These are phyloP conservation scores for Solanum hybrid DNA, from an alignment of 305 asterid species.

Conservation along the genomic window DNA sequence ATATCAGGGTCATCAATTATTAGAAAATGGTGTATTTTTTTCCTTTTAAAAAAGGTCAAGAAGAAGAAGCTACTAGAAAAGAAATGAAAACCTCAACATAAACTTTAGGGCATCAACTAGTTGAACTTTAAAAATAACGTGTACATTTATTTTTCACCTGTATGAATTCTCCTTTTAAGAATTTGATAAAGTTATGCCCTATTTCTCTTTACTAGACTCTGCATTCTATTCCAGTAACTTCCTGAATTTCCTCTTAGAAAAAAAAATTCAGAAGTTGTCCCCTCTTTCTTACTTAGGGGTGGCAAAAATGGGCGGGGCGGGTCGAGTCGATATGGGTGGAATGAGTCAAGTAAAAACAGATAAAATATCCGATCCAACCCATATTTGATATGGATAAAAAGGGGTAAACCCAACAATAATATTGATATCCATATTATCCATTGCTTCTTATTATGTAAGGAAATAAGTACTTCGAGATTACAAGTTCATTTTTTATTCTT, in stretches of 20 bases:
- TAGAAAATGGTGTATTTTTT: background rate
- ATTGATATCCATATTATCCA: background rate
- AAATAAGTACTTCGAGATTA: background rate
- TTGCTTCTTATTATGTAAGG: background rate
- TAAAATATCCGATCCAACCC: background rate
- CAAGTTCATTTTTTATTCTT: background rate
- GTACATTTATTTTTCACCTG: background rate
- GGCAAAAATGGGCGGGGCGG: background rate
- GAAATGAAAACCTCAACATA: background rate
- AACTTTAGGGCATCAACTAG: background rate
- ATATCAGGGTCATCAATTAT: conserved; percentile 5
- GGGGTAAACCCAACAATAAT: background rate
- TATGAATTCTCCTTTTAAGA: background rate
- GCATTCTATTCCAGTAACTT: background rate
- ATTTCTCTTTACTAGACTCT: background rate
- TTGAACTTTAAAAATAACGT: background rate
- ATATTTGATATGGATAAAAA: background rate
- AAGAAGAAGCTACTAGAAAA: background rate
- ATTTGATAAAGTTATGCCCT: background rate
- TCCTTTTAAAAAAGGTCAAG: background rate
- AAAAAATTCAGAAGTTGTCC: background rate
- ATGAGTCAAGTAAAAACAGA: background rate
- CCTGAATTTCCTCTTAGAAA: background rate
- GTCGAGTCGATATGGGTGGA: background rate
- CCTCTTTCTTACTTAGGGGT: background rate